Evolutionary conservation across 805 yeast genomes (phyloP), one percentile per base, ranked within the genome.

Genomic region (Saccharomycopsis sp.): DNA sequence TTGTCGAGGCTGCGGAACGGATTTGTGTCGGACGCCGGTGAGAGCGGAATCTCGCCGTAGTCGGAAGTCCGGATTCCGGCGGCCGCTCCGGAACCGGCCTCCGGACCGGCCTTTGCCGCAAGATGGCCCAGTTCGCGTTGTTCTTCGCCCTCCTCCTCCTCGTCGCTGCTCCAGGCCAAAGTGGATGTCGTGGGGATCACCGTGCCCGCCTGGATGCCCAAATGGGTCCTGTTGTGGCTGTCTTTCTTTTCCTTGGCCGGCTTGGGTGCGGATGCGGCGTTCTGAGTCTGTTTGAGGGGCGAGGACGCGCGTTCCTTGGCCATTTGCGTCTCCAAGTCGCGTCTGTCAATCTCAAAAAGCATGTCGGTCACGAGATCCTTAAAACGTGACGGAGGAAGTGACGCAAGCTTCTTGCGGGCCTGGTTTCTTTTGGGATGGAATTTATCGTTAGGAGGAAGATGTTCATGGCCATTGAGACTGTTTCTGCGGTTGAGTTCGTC

Each of bases 351-450:
- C 70, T 94, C 99, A 69, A 75, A 89, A 50, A 87, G 75, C 50
- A 94, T 91, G 69, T 94, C 99, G 58, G 87, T 84, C 18, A 90
- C 96, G 68, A 94, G 80, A 69, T 92, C 99, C 64, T 85, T 85
- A 73, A 94, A 94, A 61, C 98, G 74, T 2, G 84, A 70, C 53
- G 84, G 83, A 1, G 97, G 94, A 59, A 94, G 79, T 53, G 88
- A 83, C 3, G 97, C 86, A 64, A 94, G 78, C 72, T 91, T 92
- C 70, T 89, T 89, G 65, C 99, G 80, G 1, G 99, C 98, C 70
- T 91, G 96, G 68, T 94, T 95, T 67, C 99, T 81, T 68, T 91
- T 91, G 50, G 96, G 91, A 70, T 94, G 99, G 72, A 89, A 90
- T 18, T 79, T 77, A 4, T 80, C 76, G 65, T 82, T 81, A 3